These are phyloP conservation scores for Gossypium lobatum DNA, from an alignment of 441 rosid species.

Conservation along the genomic window DNA sequence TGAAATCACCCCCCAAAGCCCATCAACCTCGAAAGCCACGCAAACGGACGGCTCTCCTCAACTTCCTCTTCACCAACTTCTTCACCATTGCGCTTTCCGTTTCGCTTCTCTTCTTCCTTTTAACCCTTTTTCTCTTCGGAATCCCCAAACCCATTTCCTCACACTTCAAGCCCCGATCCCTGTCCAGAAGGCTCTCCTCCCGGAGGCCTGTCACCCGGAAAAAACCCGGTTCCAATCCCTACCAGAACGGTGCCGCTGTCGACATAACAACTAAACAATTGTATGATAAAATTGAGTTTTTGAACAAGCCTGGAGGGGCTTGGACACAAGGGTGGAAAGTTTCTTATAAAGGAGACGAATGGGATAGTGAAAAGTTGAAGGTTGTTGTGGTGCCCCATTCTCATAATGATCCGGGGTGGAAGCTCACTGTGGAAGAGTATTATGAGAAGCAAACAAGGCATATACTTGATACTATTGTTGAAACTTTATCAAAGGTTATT, in stretches of 20 bases:
- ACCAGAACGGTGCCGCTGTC: conserved; percentile 37
- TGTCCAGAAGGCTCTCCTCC: conserved; percentile 22
- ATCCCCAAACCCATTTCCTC: conserved; percentile 62
- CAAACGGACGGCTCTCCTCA: conserved; percentile 49
- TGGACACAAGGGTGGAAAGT: conserved; percentile 98
- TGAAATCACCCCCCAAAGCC: conserved; percentile 45
- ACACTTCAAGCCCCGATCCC: conserved; percentile 38
- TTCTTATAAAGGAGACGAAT: conserved; percentile 67
- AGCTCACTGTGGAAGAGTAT: conserved; percentile 89
- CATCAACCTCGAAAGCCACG: conserved; percentile 48
- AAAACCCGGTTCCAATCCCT: conserved; percentile 8
- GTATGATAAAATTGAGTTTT: conserved; percentile 84
- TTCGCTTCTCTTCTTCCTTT: conserved; percentile 65
- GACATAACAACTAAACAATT: conserved; percentile 79
- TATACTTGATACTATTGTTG: conserved; percentile 83
- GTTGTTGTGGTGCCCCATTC: conserved; percentile 91
- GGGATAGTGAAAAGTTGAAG: conserved; percentile 84
- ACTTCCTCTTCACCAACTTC: conserved; percentile 72
- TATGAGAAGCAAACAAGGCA: conserved; percentile 71
- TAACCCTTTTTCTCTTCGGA: conserved; percentile 68
- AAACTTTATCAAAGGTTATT: conserved; percentile 68
- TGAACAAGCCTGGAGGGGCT: conserved; percentile 85
- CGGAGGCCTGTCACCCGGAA: conserved; percentile 37
- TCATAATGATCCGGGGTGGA: conserved; percentile 99
- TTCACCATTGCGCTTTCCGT: conserved; percentile 58